Percentiles rank a stretch among this genome's conserved stretches.
phyloP scores from a whole-genome alignment of 208 protist species.

The Trypanosoma avium region DNA sequence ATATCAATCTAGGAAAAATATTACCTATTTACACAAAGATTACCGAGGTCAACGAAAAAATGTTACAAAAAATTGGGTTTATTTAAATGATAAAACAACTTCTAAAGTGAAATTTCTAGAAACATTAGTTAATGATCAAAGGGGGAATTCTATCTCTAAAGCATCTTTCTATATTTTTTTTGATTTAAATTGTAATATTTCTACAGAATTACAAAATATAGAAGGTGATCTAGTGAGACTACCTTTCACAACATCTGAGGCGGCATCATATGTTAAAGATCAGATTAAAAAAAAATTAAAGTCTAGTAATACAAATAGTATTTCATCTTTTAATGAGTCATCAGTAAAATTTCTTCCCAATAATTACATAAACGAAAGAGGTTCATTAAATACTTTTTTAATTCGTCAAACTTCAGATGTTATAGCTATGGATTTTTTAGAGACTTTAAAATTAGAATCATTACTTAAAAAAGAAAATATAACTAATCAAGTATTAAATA shows the following conservation, averaged over 20 bases:
- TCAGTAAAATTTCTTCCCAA: neutral
- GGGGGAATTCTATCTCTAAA: neutral
- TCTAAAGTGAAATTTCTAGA: slow-evolving; percentile 12
- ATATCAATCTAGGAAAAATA: too few species aligned
- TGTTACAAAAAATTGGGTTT: neutral
- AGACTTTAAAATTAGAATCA: neutral
- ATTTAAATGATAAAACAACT: neutral
- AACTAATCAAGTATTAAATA: neutral
- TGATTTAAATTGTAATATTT: neutral
- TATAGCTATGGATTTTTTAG: slow-evolving; percentile 21
- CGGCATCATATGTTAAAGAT: slow-evolving; percentile 13
- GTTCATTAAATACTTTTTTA: slow-evolving; percentile 5
- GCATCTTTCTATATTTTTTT: slow-evolving; percentile 8
- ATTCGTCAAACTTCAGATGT: slow-evolving; percentile 14
- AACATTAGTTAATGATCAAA: neutral
- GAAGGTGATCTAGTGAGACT: neutral
- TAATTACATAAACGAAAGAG: neutral
- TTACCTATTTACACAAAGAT: too few species aligned
- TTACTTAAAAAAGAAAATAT: neutral
- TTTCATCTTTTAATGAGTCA: neutral
- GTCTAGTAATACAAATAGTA: neutral
- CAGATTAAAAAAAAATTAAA: neutral
- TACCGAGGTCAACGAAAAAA: neutral
- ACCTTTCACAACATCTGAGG: slow-evolving; percentile 17
- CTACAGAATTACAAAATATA: neutral